Percentiles rank a stretch among this genome's conserved stretches.
Evolutionary conservation across 495 filamentous ascomycete genomes (phyloP).

Genomic region (Lichina pygmaea): DNA sequence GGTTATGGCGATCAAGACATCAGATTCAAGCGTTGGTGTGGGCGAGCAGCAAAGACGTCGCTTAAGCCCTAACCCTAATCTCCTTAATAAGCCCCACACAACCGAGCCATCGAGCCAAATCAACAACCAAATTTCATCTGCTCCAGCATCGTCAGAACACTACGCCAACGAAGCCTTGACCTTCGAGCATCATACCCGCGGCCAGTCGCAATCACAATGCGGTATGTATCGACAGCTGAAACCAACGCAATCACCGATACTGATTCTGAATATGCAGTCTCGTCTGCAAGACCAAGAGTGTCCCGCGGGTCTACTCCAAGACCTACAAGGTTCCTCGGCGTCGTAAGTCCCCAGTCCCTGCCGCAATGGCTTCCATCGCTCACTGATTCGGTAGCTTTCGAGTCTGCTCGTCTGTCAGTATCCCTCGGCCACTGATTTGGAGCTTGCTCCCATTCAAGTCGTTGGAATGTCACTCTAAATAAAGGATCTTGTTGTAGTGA

Average conservation of each 20-base stretch:
- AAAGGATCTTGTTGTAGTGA: slow-evolving; percentile 44
- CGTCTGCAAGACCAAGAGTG: too few relatives aligned
- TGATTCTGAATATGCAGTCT: too few relatives aligned
- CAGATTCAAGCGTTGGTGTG: too few relatives aligned
- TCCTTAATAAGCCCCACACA: neutral
- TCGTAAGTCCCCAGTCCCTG: slow-evolving; percentile 4
- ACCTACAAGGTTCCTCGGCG: slow-evolving; percentile 87
- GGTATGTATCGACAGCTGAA: slow-evolving; percentile 8
- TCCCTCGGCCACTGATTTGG: slow-evolving; percentile 81
- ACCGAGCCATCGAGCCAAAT: neutral
- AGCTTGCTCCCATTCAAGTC: slow-evolving; percentile 97
- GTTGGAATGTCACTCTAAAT: slow-evolving; percentile 18
- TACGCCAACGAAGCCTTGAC: too few relatives aligned
- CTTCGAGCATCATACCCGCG: neutral
- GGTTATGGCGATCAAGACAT: too few relatives aligned
- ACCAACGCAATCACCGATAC: too few relatives aligned
- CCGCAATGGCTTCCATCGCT: slow-evolving; percentile 10
- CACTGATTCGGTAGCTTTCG: slow-evolving; percentile 33
- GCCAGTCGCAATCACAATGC: slow-evolving; percentile 23
- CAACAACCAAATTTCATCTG: neutral
- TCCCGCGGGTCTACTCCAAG: slow-evolving; percentile 66
- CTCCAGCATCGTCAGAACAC: too few relatives aligned
- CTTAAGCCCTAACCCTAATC: neutral
- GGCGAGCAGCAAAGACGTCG: too few relatives aligned
- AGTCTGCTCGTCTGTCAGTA: slow-evolving; percentile 98